Evolutionary conservation across 2,329 filamentous ascomycete genomes (phyloP), one percentile per base, ranked within the genome.

Genomic region (Trichoderma atrobrunneum): DNA sequence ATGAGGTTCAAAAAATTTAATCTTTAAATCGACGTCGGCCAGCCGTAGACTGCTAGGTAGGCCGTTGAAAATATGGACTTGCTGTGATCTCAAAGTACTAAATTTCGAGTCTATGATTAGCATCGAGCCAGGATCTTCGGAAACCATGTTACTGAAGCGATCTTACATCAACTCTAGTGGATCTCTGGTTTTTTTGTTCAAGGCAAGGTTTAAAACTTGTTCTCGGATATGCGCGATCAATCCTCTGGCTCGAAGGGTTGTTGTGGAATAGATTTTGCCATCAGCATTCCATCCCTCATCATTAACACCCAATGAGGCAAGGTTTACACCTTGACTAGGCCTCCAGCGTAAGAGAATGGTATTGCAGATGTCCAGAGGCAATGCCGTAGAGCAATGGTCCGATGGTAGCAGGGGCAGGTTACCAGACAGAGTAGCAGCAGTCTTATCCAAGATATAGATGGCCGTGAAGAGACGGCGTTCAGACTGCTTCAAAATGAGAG

Each of bases 401-500:
- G 63, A 66, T 24, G n/a, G 2, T 11, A 66, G 18, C 7, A 66
- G n/a, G 4, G 63, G 63, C 16, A 11, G 11, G 56, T 36, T 66
- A 1, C 63, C 63, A 2, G 14, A 7, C 11, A 66, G 36, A 7
- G 16, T 26, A 2, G 63, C 63, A 36, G 48, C 63, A n/a, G 48
- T 5, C 34, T 36, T 66, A 36, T 66, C 63, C 7, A 66, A 48
- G 21, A 66, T 6, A 66, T 66, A 66, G 11, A 66, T 66, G 21
- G 63, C 63, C 3, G 48, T 66, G 63, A 66, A 66, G 18, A 66
- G 63, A 66, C 63, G 63, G 16, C 63, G 63, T 14, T 56, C 43
- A 18, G 63, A 66, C 3, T 66, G 63, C 14, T 36, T 56, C 7
- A 10, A 56, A 10, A 32, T 26, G 21, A n/a, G 63, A 56, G 7